Conservation (phyloP, 2,329 filamentous ascomycete species). For the Fusarium guadeloupense region DNA sequence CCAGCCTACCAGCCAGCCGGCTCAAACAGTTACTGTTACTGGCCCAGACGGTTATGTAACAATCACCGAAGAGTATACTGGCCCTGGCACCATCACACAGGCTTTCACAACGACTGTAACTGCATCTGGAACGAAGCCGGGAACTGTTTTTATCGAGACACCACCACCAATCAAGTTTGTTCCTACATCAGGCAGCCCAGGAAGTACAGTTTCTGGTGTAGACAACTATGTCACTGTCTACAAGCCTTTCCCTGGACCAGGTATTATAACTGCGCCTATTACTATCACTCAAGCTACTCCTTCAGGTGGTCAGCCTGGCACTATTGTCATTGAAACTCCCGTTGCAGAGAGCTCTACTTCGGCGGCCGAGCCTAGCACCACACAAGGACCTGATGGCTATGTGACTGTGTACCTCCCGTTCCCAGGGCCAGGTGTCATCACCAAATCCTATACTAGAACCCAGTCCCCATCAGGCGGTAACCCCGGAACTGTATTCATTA, state of each 20-base stretch:
- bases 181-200: constrained; percentile 1
- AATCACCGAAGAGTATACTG: constrained; percentile 8
- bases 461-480: constrained; percentile 21
- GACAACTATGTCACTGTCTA: constrained; percentile 28
- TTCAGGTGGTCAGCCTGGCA: constrained; percentile 16
- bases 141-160: constrained; percentile 28
- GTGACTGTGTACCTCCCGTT: constrained; percentile 12
- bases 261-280: constrained; percentile 26
- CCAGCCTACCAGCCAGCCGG: constrained; percentile 1
- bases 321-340: constrained; percentile 23
- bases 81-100: constrained; percentile 17
- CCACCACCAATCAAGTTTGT: constrained; percentile 18
- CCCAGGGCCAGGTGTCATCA: constrained; percentile 15
- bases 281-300: constrained; percentile 20
- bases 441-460: constrained; percentile 5
- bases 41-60: constrained; percentile 6
- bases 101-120: constrained; percentile 21
- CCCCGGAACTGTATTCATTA: constrained; percentile 15
- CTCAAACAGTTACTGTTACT: not conserved
- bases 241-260: constrained; percentile 25
- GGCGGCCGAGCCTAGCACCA: not conserved
- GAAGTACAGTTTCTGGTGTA: constrained; percentile 13
- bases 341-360: not conserved
- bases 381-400: constrained; percentile 6
- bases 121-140: constrained; percentile 17